Evolutionary conservation across 1,139 yeast genomes (phyloP).

Genomic region (Suhomyces yuchorum): DNA sequence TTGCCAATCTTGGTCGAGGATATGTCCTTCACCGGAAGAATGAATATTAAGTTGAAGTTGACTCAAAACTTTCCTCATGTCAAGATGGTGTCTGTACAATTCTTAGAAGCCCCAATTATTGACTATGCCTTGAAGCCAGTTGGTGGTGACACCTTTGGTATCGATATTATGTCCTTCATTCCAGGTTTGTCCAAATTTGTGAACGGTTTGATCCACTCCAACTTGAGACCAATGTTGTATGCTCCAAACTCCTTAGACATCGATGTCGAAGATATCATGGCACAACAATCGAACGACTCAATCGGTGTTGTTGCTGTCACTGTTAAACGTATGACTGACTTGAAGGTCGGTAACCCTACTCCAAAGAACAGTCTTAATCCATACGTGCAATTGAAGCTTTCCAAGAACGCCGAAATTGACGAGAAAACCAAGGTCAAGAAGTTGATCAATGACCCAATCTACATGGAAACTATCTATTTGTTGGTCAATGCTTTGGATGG

Average conservation of each 20-base stretch:
- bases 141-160: conserved; percentile 82
- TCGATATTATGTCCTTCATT: conserved; percentile 79
- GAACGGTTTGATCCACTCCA: conserved; percentile 66
- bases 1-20: conserved; percentile 76
- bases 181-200: conserved; percentile 81
- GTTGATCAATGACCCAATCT: conserved; percentile 56
- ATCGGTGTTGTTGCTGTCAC: conserved; percentile 69
- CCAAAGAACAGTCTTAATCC: conserved; percentile 58
- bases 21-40: conserved; percentile 71
- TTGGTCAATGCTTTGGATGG: conserved; percentile 61
- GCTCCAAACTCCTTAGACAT: conserved; percentile 82
- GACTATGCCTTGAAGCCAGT: conserved; percentile 83
- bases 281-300: conserved; percentile 63
- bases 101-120: conserved; percentile 74
- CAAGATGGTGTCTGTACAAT: conserved; percentile 66
- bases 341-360: conserved; percentile 45
- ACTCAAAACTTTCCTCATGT: conserved; percentile 73
- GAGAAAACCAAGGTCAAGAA: conserved; percentile 61
- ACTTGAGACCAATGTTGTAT: conserved; percentile 72
- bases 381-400: conserved; percentile 53
- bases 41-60: conserved; percentile 66
- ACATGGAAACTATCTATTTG: conserved; percentile 65
- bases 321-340: conserved; percentile 52
- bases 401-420: conserved; percentile 44
- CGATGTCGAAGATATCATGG: conserved; percentile 70